Base-by-base conservation (phyloP, 176 grass and related monocot species). In the Juncus effusus region DNA sequence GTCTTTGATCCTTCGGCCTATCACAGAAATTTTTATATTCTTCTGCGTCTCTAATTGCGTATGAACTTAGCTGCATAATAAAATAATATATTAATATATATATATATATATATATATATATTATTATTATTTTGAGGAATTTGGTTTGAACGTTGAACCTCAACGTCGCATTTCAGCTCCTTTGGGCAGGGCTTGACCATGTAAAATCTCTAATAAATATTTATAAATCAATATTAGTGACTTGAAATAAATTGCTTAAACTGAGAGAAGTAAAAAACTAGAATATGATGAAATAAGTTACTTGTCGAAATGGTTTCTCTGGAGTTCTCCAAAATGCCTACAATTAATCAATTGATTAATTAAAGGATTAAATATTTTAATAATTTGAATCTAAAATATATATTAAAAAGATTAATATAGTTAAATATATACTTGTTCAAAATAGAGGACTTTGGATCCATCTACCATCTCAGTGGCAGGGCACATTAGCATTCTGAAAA, bases 261-360 rank as follows among this genome's bases (percentile, higher is more conserved):
- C 13, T 59, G 14, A 13, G 54, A 16, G 16, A 49, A 56, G 45
- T 35, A 81, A 59, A 56, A 56, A 16, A 65, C 8, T 4, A 42
- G 53, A 51, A 64, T 67, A 63, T 67, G 62, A 56, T 70, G 50
- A 55, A 44, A 62, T 28, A 69, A 82, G 82, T 81, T 93, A 99
- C 94, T 84, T 99, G 94, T 77, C 94, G 84, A 72, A 93, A 99
- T 77, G 94, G 94, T 77, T 90, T 99, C 62, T 93, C 89, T 60
- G 85, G 94, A 82, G 78, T 84, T 93, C 94, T 99, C 80, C 85
- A 93, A 90, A 99, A 99, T 80, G 94, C 94, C 89, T 99, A 78
- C 10, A 28, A 67, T 49, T 28, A 28, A 28, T 28, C 19, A 28
- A 28, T 28, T 28, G 14, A 62, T 42, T 49, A 56, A 56, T 14